Evolutionary conservation across 2,329 filamentous ascomycete species (phyloP), one percentile per base, ranked within the genome.

Genomic region (Trichoderma sp.): DNA sequence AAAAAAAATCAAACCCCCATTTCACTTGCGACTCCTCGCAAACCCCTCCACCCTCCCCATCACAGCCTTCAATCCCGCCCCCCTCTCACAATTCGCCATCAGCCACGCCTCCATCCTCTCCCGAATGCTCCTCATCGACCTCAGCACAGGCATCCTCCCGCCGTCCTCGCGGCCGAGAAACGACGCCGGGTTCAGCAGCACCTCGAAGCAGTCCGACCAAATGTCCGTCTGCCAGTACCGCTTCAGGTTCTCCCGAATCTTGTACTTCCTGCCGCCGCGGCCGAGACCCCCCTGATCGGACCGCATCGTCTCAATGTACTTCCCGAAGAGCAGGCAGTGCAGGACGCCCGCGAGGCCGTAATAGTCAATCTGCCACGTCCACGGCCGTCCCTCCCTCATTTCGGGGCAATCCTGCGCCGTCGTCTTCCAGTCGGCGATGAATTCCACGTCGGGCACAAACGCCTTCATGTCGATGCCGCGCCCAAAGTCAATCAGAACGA

Each of bases 331-430:
- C 73, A 99, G 86, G 52, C 89, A 90, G 79, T 99, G 93, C 5
- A 98, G 84, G 27, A 92, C 92, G 5, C 93, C 93, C 0, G 95
- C 95, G 0, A 97, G 85, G 13, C 95, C 95, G 78, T 97, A 92
- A 74, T 98, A 96, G 81, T 99, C 95, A 72, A 97, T 92, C 78
- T 99, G 95, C 83, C 93, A 97, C 1, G 94, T 98, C 95, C 95
- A 99, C 0, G 94, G 93, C 1, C 94, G 87, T 67, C 93, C 87
- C 80, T 99, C 94, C 56, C 94, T 90, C 87, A 98, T 97, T 83
- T 99, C 95, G 19, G 92, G 90, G 78, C 95, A 99, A 79, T 99
- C 95, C 63, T 93, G 90, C 27, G 91, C 86, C 17, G 87, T 88
- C 0, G 92, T 93, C 78, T 95, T 92, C 95, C 95, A 99, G 80